Conservation (phyloP, 1,284 basidiomycete genomes). For the Cutaneotrichosporon sp. region DNA sequence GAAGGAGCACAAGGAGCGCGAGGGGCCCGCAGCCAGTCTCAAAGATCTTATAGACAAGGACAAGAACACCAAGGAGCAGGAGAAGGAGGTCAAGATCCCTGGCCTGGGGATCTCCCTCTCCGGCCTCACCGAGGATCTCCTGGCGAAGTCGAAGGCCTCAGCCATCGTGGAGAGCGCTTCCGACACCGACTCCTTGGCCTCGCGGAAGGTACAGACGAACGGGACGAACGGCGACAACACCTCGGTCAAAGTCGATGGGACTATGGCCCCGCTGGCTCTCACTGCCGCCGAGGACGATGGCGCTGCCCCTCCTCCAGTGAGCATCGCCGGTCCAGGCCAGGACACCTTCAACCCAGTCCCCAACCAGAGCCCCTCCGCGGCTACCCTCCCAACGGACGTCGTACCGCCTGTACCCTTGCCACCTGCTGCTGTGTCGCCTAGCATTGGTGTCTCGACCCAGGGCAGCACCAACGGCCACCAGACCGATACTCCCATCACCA, state of each 20-base stretch:
- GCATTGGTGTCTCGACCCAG: background rate
- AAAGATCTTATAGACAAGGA: background rate
- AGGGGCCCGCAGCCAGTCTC: background rate
- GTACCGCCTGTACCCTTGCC: background rate
- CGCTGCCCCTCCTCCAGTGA: background rate
- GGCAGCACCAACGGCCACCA: background rate
- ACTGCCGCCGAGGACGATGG: background rate
- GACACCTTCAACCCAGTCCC: too few relatives aligned
- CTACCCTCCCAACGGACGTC: background rate
- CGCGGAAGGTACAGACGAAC: background rate
- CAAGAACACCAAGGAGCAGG: background rate
- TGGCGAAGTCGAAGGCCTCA: background rate
- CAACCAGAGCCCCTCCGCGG: too few relatives aligned
- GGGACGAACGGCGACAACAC: background rate
- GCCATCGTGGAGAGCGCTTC: background rate
- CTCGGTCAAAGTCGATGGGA: too few relatives aligned
- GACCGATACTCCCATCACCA: background rate
- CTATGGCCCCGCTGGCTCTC: background rate
- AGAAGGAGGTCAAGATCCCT: background rate
- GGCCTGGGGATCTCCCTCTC: background rate
- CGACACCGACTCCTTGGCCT: background rate
- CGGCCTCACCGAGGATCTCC: background rate
- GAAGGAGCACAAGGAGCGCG: conserved; percentile 18
- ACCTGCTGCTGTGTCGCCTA: background rate
- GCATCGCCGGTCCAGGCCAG: background rate